A percentile compares a stretch with the other conserved stretches of the same genome.
phyloP scores from a whole-genome alignment of 441 rosid species.

The Erysimum cheiri region DNA sequence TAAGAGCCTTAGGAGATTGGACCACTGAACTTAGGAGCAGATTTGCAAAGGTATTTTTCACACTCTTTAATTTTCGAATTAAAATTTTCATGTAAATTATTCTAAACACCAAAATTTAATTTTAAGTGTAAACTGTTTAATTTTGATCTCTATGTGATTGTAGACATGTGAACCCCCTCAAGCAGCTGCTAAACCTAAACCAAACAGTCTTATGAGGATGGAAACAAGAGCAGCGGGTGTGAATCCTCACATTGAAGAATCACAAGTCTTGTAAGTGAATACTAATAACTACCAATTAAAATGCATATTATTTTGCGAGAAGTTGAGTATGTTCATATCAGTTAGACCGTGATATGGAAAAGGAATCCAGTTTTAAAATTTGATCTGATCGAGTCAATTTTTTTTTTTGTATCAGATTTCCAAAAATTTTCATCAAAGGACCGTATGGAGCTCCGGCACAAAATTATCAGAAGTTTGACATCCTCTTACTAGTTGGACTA shows the following conservation, averaged over 20 bases:
- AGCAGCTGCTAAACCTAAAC: slow-evolving; percentile 43
- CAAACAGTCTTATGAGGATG: slow-evolving; percentile 63
- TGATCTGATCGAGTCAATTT: neutral
- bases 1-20: slow-evolving; percentile 92
- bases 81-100: neutral
- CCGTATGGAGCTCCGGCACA: slow-evolving; percentile 98
- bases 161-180: slow-evolving; percentile 75
- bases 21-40: slow-evolving; percentile 70
- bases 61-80: neutral
- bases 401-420: slow-evolving; percentile 54
- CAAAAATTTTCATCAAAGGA: slow-evolving; percentile 74
- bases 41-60: slow-evolving; percentile 64
- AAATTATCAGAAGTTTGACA: slow-evolving; percentile 71
- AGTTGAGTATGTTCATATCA: neutral
- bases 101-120: neutral
- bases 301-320: neutral
- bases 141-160: slow-evolving; percentile 4
- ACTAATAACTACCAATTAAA: neutral
- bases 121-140: neutral
- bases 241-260: slow-evolving; percentile 50
- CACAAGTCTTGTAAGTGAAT: slow-evolving; percentile 58
- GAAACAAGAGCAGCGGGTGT: slow-evolving; percentile 63
- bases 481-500: slow-evolving; percentile 78
- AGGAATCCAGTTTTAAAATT: neutral
- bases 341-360: neutral